phyloP scores from a whole-genome alignment of 768 basidiomycete species.

The Amylocystis lapponica region DNA sequence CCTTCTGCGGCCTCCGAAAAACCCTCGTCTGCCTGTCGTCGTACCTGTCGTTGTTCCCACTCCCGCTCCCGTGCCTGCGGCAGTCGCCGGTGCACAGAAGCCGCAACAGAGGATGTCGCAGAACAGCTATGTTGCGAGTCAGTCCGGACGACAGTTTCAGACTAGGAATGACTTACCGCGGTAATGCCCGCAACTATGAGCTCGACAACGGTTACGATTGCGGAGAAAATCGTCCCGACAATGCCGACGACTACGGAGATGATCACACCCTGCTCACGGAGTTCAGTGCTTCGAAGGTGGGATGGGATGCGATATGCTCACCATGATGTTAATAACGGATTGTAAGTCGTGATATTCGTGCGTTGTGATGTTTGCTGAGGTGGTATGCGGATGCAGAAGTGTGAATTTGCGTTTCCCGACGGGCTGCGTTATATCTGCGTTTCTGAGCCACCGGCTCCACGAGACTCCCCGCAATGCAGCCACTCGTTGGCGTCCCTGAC shows the following conservation, averaged over 20 bases:
- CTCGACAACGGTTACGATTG: slow-evolving; percentile 4
- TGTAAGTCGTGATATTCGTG: slow-evolving; percentile 1
- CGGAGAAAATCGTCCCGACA: slow-evolving; percentile 5
- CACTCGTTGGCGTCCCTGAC: neutral
- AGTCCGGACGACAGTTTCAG: neutral
- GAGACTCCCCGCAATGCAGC: neutral
- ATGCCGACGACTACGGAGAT: slow-evolving; percentile 8
- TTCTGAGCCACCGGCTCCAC: neutral
- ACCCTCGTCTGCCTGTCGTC: slow-evolving; percentile 4
- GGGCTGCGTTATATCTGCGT: neutral
- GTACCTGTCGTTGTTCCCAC: slow-evolving; percentile 4
- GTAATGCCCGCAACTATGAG: slow-evolving; percentile 6
- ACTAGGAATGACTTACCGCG: neutral
- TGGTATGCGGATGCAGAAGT: neutral
- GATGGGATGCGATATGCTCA: neutral
- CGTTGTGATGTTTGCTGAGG: too few species aligned
- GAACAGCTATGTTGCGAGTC: neutral
- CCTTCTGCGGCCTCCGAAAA: slow-evolving; percentile 5
- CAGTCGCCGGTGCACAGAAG: neutral
- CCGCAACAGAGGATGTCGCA: slow-evolving; percentile 10
- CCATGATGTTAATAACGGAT: neutral
- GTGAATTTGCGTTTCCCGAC: neutral
- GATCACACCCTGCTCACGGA: slow-evolving; percentile 5
- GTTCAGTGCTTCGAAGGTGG: neutral
- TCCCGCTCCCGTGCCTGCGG: slow-evolving; percentile 3